These are phyloP conservation scores for Friedmanniomyces simplex DNA, from an alignment of 495 filamentous ascomycete species.

Conservation along the genomic window DNA sequence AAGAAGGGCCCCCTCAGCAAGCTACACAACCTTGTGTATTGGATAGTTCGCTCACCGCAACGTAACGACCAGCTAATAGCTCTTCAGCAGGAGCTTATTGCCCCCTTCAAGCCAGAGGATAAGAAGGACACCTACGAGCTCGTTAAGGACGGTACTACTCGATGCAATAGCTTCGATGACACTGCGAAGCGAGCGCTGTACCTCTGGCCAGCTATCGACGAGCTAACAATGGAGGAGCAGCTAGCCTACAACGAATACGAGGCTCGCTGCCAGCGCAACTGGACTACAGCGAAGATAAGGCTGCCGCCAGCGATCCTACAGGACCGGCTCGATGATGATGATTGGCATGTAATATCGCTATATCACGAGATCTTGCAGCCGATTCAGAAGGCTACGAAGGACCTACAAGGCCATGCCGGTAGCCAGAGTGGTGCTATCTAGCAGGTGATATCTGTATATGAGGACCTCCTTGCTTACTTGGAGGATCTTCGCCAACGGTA, in stretches of 20 bases:
- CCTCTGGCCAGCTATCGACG: constrained; percentile 7
- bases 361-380: constrained; percentile 10
- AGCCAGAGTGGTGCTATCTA: constrained; percentile 1
- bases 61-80: background rate
- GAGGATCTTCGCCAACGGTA: background rate
- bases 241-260: background rate
- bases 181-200: constrained; percentile 4
- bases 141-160: background rate
- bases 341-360: constrained; percentile 1
- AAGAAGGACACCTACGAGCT: constrained; percentile 8
- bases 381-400: background rate
- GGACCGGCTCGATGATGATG: background rate
- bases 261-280: background rate
- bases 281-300: background rate
- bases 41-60: constrained; percentile 8
- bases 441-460: background rate
- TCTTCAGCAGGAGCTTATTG: background rate
- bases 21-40: constrained; percentile 14
- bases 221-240: background rate
- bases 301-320: background rate
- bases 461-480: constrained; percentile 3
- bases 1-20: constrained; percentile 8
- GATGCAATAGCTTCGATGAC: constrained; percentile 11
- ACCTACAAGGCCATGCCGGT: constrained; percentile 7
- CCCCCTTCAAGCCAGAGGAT: background rate